phyloP scores from a whole-genome alignment of 208 protist species.

The Crithidia thermophila region DNA sequence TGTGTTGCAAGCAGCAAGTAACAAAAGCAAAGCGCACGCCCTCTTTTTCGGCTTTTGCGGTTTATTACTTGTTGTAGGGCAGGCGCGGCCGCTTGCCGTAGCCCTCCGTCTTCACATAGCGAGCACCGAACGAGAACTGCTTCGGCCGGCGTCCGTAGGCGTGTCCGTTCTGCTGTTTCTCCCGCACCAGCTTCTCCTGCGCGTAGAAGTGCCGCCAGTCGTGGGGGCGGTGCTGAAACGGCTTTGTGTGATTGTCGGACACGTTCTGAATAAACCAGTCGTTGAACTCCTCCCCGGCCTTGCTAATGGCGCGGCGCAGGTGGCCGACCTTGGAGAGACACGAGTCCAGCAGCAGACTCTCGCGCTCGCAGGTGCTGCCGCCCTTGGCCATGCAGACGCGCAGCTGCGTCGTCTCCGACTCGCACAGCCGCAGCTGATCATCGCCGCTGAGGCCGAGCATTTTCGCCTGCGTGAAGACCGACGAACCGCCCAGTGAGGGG shows the following conservation, averaged over 20 bases:
- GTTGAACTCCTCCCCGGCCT: conserved; percentile 75
- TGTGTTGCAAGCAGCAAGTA: not conserved
- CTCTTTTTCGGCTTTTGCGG: too few species aligned
- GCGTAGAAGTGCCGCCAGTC: conserved; percentile 89
- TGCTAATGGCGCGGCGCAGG: conserved; percentile 72
- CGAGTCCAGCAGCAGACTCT: conserved; percentile 69
- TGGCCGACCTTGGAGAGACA: conserved; percentile 83
- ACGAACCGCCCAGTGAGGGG: conserved; percentile 74
- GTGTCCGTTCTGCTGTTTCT: conserved; percentile 74
- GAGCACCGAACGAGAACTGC: conserved; percentile 69
- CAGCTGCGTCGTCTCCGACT: conserved; percentile 84
- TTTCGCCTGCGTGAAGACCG: conserved; percentile 82
- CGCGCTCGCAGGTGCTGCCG: conserved; percentile 75
- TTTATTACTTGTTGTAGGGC: conserved; percentile 84
- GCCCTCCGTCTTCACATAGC: conserved; percentile 87
- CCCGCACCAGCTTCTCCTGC: conserved; percentile 83
- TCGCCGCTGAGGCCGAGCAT: conserved; percentile 82
- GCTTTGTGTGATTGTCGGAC: conserved; percentile 91
- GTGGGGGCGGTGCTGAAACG: conserved; percentile 87
- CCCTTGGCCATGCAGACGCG: conserved; percentile 89
- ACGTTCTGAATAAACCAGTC: conserved; percentile 93
- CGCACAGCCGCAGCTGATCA: conserved; percentile 81
- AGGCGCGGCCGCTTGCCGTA: conserved; percentile 84
- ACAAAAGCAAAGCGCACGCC: not conserved
- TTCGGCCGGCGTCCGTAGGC: conserved; percentile 84